phyloP scores from a whole-genome alignment of 441 rosid species.

The Euphorbia schlechtendalii region DNA sequence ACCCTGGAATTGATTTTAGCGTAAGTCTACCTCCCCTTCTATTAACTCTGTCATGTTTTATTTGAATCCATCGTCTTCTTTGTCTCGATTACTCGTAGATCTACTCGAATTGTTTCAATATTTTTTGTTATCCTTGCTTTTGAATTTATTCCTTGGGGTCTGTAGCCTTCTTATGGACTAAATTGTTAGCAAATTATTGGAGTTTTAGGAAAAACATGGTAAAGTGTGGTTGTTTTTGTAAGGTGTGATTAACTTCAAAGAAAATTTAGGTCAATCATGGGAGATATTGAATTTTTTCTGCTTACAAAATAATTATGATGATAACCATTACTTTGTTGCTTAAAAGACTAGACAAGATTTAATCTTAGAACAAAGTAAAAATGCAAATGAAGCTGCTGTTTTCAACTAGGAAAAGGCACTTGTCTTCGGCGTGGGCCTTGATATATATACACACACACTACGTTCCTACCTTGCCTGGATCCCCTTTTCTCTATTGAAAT shows the following conservation, averaged over 20 bases:
- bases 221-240: background rate
- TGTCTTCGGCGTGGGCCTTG: too few relatives aligned
- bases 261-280: too few relatives aligned
- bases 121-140: background rate
- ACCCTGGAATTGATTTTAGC: conserved; percentile 86
- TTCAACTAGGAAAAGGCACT: too few relatives aligned
- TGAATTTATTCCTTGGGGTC: background rate
- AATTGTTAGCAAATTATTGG: background rate
- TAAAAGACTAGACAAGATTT: too few relatives aligned
- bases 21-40: conserved; percentile 29
- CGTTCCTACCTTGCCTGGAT: background rate
- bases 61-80: background rate
- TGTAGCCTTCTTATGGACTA: background rate
- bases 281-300: too few relatives aligned
- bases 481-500: too few relatives aligned
- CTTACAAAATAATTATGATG: too few relatives aligned
- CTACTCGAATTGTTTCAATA: background rate
- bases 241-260: too few relatives aligned
- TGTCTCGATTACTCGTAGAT: background rate
- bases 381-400: too few relatives aligned
- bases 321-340: too few relatives aligned
- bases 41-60: background rate
- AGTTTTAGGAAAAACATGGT: background rate
- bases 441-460: background rate
- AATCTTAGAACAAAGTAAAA: too few relatives aligned